Evolutionary conservation across 1,284 basidiomycete species (phyloP), one percentile per base, ranked within the genome.

Genomic region (Tausonia pullulans): DNA sequence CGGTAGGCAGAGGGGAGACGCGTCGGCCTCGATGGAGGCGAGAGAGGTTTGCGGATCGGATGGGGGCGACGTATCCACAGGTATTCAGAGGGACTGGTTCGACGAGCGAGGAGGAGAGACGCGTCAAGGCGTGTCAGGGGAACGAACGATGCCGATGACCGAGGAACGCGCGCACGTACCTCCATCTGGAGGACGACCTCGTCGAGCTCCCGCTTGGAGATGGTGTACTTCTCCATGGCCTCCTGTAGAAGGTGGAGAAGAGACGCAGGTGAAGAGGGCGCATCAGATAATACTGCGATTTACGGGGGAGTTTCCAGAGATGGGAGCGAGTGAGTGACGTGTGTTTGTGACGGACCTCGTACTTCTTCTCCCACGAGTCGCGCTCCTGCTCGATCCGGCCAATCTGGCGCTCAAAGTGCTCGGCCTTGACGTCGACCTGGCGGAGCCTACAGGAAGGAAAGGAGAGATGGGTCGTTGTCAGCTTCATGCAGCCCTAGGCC

Each of bases 401-500:
- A 39, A 97, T 85, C 74, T 96, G 90, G 63, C 94, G 85, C 79
- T 98, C 95, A 77, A 93, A 96, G 81, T 98, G 92, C 78, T 99
- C 96, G 39, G 96, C 94, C 81, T 98, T 98, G 78, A 98, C 88
- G 76, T 99, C 96, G 65, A 95, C 91, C 76, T 97, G 92, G 70
- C 96, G 84, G 71, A 99, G 82, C 78, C 94, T 98, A 72, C 11
- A 41, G 49, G 40, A 60, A 43, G 10, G 13, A 46, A 1, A 10
- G 46, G 39, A 60, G 7, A 54, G 52, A 54, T 54, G 3, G 13
- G 9, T 27, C 2, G 27, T 27, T 27, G 27, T 27, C 27, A 27
- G 27, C 27, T 27, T 27, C 27, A 27, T 27, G 2, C 27, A 27
- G 27, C 27, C 27, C 27, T 27, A 27, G 27, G 27, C 27, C 27